These are phyloP conservation scores for Medicago ruthenica DNA, from an alignment of 306 rosid species.

Conservation along the genomic window DNA sequence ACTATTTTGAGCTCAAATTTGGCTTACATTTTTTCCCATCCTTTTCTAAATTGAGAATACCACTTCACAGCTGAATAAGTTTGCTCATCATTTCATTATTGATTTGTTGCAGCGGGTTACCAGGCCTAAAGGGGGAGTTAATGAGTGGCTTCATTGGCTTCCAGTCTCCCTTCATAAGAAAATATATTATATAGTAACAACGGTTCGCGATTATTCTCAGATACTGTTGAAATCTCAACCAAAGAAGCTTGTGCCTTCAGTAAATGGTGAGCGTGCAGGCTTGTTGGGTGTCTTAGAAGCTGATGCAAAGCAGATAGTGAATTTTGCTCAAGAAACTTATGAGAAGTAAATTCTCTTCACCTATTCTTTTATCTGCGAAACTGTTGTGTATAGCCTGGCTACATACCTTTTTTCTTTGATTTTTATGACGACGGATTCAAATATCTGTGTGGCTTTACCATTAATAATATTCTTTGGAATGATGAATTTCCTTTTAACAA, in stretches of 20 bases:
- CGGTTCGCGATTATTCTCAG: constrained; percentile 50
- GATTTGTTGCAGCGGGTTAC: constrained; percentile 73
- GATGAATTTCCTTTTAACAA: constrained; percentile 15
- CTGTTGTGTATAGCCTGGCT: constrained; percentile 19
- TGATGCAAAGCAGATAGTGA: constrained; percentile 73
- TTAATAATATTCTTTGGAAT: not conserved
- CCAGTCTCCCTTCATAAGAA: constrained; percentile 82
- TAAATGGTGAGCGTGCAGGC: constrained; percentile 70
- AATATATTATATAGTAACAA: constrained; percentile 59
- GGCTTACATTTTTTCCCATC: not conserved
- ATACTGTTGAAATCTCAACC: constrained; percentile 52
- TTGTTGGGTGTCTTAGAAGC: constrained; percentile 83
- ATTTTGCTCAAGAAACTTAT: constrained; percentile 70
- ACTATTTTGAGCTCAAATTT: constrained; percentile 5
- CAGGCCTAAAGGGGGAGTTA: constrained; percentile 85
- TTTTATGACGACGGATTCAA: constrained; percentile 28
- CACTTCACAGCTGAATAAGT: constrained; percentile 28
- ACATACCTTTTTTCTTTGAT: not conserved
- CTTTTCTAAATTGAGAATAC: not conserved
- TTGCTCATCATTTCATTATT: constrained; percentile 23
- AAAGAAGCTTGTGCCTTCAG: constrained; percentile 55
- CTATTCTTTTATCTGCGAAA: constrained; percentile 31
- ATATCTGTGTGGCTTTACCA: constrained; percentile 19
- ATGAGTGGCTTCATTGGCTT: constrained; percentile 94
- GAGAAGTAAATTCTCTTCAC: constrained; percentile 68